These are phyloP conservation scores for Mycosphaerella arachidis DNA, from an alignment of 2,329 filamentous ascomycete genomes.

Conservation along the genomic window DNA sequence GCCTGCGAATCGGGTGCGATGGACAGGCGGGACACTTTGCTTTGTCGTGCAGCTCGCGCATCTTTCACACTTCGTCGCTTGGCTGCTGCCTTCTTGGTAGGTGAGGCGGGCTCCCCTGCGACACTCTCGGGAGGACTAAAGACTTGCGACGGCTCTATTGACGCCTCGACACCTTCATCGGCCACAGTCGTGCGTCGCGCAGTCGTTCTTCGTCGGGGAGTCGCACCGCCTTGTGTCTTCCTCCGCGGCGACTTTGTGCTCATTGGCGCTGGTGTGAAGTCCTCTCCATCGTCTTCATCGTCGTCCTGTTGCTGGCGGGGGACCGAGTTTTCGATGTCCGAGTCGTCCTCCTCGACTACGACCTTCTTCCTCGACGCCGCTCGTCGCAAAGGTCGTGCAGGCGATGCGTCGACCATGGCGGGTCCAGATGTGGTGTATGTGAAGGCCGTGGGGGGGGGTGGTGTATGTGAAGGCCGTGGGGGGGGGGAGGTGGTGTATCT, in stretches of 20 bases:
- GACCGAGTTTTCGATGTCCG: conserved; percentile 55
- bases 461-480: no score
- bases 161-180: conserved; percentile 51
- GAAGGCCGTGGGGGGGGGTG: no score
- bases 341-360: conserved; percentile 73
- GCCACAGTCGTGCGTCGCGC: conserved; percentile 43
- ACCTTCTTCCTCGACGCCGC: conserved; percentile 63
- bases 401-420: conserved; percentile 27
- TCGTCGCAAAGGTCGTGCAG: conserved; percentile 55
- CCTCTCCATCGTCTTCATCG: conserved; percentile 64
- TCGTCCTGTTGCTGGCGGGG: conserved; percentile 41
- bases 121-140: conserved; percentile 54
- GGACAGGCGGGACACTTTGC: conserved; percentile 36
- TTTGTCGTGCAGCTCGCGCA: conserved; percentile 40
- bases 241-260: conserved; percentile 54
- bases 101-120: conserved; percentile 49
- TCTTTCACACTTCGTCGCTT: conserved; percentile 62
- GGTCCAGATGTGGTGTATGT: neutral
- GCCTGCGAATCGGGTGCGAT: conserved; percentile 35
- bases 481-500: no score
- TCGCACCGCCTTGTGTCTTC: conserved; percentile 46
- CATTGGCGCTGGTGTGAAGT: conserved; percentile 71
- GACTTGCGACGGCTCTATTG: conserved; percentile 56
- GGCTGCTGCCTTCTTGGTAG: conserved; percentile 56
- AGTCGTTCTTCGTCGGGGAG: conserved; percentile 40